Base-by-base conservation (phyloP, 306 rosid genomes). In the Dryas drummondii region DNA sequence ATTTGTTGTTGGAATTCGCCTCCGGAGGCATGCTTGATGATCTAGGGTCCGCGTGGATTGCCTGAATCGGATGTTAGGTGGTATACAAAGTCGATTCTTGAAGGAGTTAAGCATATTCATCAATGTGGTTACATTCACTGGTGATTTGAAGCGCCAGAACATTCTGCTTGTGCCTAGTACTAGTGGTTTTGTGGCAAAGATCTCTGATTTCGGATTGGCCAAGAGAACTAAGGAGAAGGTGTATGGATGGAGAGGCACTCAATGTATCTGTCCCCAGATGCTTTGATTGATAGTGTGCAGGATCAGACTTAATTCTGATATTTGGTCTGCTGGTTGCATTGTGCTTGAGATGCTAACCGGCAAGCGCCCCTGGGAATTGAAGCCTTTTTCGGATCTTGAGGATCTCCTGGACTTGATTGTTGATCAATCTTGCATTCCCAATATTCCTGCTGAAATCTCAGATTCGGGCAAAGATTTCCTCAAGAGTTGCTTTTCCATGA, bases 281-380 rank as follows among this genome's bases (percentile, higher is more conserved):
- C 75, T 6, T 63, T 81, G 66, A 44, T 76, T 13, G 19, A 71
- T 15, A 4, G n/a, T 42, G 51, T 71, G 3, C 81, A 76, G 14
- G 84, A 66, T 9, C 57, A 69, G 9, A 9, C 74, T 0, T 65
- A 22, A 22, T 22, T 22, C 78, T 13, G 84, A 81, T 72, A 76
- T 81, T 58, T 76, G 84, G 84, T 78, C 78, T 1, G 46, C 76
- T 3, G 81, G 81, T 12, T 76, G 81, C 44, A 19, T 76, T 19
- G 84, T 76, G 13, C 69, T 78, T 9, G 65, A 81, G 69, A 81
- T 81, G 84, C 78, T 81, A 0, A 71, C 81, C 4, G 81, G 78
- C 7, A 65, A 59, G 37, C 10, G 32, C 10, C 75, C 78, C 4
- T 81, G 84, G 84, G 73, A 72, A 12, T 47, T 49, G 17, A 60